A percentile compares a stretch with the other conserved stretches of the same genome.
Conservation (phyloP, 768 basidiomycete species). For the Infundibulicybe gibba region DNA sequence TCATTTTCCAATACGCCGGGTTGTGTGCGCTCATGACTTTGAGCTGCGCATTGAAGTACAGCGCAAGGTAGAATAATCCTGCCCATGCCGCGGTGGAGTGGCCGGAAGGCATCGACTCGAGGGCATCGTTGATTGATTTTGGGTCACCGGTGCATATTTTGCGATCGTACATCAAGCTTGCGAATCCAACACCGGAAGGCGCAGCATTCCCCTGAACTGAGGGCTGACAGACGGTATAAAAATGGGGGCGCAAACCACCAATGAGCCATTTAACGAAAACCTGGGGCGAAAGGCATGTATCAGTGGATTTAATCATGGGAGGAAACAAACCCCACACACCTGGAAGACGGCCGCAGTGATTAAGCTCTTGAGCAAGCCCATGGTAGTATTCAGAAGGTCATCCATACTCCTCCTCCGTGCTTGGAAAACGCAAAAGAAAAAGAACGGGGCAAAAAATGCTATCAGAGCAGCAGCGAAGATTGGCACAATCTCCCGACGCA, state of each 20-base stretch:
- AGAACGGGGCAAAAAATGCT: slow-evolving; percentile 50
- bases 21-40: slow-evolving; percentile 59
- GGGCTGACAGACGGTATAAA: slow-evolving; percentile 50
- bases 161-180: slow-evolving; percentile 46
- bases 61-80: slow-evolving; percentile 42
- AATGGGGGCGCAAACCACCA: slow-evolving; percentile 48
- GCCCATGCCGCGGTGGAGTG: slow-evolving; percentile 59
- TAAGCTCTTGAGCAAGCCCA: slow-evolving; percentile 50
- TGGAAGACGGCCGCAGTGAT: slow-evolving; percentile 33
- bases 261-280: slow-evolving; percentile 57
- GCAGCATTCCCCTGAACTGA: slow-evolving; percentile 22
- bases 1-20: slow-evolving; percentile 62
- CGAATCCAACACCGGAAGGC: slow-evolving; percentile 42
- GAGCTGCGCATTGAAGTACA: slow-evolving; percentile 52
- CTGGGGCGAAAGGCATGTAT: slow-evolving; percentile 22
- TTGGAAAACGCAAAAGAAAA: slow-evolving; percentile 55
- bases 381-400: slow-evolving; percentile 44
- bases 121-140: slow-evolving; percentile 51
- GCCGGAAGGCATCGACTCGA: slow-evolving; percentile 55
- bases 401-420: slow-evolving; percentile 41
- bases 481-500: slow-evolving; percentile 49
- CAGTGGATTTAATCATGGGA: too few species aligned
- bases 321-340: not conserved
- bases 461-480: slow-evolving; percentile 51
- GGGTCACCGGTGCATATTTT: slow-evolving; percentile 52